Conservation (phyloP, 2,329 filamentous ascomycete genomes). For the Botrytis aclada region DNA sequence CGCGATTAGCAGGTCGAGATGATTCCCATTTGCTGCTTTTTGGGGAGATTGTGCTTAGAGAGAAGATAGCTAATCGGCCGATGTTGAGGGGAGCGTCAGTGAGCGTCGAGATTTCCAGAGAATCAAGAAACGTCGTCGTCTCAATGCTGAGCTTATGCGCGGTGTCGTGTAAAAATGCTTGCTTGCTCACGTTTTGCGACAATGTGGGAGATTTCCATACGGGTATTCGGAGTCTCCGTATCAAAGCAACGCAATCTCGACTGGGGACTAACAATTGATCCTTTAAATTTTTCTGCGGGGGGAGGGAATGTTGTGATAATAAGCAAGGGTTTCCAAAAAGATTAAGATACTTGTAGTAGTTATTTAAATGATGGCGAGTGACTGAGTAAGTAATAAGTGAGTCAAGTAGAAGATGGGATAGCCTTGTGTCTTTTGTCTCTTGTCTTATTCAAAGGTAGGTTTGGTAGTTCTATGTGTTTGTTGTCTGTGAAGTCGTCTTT, state of each 20-base stretch:
- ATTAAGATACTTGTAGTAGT: neutral
- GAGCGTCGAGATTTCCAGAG: neutral
- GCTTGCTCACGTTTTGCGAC: conserved; percentile 18
- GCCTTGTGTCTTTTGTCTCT: neutral
- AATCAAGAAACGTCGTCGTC: neutral
- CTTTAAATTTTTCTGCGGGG: conserved; percentile 15
- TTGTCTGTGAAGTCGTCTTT: neutral
- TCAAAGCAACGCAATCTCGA: neutral
- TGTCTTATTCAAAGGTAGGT: neutral
- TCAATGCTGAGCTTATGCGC: conserved; percentile 13
- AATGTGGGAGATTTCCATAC: conserved; percentile 8
- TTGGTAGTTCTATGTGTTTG: neutral
- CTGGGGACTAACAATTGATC: neutral
- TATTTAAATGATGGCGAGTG: neutral
- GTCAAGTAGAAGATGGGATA: neutral
- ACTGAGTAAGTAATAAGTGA: neutral
- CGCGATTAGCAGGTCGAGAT: conserved; percentile 8
- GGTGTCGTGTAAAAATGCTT: conserved; percentile 18
- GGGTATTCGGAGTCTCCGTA: conserved; percentile 12
- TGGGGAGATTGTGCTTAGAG: neutral
- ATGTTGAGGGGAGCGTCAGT: neutral
- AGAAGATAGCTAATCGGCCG: neutral
- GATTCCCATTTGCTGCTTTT: conserved; percentile 28
- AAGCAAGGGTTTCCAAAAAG: neutral
- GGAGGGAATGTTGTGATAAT: conserved; percentile 2